Percentiles rank a stretch among this genome's conserved stretches.
phyloP scores from a whole-genome alignment of 73 alveolate genomes.

The Loxodes magnus region DNA sequence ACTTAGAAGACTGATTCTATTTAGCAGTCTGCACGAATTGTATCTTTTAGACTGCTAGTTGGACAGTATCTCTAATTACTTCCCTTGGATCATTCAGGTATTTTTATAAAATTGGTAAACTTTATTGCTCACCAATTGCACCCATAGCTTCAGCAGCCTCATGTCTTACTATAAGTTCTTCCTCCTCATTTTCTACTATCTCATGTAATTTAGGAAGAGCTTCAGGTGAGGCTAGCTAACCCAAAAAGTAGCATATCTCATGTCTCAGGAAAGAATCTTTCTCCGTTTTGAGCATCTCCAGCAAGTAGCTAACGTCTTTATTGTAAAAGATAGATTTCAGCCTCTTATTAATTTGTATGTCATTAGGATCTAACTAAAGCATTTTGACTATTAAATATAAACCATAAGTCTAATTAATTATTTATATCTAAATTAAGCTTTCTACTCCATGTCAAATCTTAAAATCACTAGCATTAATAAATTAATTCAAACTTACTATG shows the following conservation, averaged over 20 bases:
- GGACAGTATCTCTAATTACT: slow-evolving; percentile 7
- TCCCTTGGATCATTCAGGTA: neutral
- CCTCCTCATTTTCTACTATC: slow-evolving; percentile 22
- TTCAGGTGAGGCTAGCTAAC: slow-evolving; percentile 36
- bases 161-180: slow-evolving; percentile 37
- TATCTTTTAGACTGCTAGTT: slow-evolving; percentile 17
- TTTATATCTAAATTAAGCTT: too few species aligned
- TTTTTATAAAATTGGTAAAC: neutral
- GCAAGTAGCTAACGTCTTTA: too few species aligned
- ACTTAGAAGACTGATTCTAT: slow-evolving; percentile 13
- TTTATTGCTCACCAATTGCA: slow-evolving; percentile 1
- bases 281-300: too few species aligned
- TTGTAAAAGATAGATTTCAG: too few species aligned
- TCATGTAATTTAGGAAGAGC: slow-evolving; percentile 29
- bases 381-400: too few species aligned
- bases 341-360: too few species aligned
- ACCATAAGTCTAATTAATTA: too few species aligned
- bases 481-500: too few species aligned
- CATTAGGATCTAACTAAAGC: too few species aligned
- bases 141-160: slow-evolving; percentile 72
- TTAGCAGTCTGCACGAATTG: slow-evolving; percentile 25
- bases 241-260: slow-evolving; percentile 59
- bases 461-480: too few species aligned
- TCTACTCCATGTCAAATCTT: too few species aligned
- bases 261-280: too few species aligned